phyloP scores from a whole-genome alignment of 495 filamentous ascomycete species.

The Pseudotulostoma volvatum region DNA sequence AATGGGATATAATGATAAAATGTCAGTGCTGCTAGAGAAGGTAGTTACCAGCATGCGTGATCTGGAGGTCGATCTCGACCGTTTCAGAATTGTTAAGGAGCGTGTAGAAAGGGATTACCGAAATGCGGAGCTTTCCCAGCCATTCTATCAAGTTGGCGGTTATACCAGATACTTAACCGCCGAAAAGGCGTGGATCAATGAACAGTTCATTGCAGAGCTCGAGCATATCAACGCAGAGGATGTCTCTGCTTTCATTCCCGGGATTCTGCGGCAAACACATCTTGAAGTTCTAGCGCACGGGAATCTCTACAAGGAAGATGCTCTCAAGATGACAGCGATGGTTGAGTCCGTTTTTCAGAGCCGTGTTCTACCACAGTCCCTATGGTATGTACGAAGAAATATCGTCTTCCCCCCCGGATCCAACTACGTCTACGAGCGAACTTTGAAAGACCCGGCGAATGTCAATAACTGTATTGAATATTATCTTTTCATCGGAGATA shows the following conservation, averaged over 20 bases:
- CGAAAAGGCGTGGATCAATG: constrained; percentile 63
- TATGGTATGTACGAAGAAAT: constrained; percentile 66
- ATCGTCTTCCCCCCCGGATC: constrained; percentile 62
- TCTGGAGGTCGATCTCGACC: constrained; percentile 61
- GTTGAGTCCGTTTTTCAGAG: constrained; percentile 69
- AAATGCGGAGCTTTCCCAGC: constrained; percentile 75
- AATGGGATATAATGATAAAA: constrained; percentile 90
- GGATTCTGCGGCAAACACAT: constrained; percentile 67
- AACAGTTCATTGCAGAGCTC: constrained; percentile 66
- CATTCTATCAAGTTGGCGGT: constrained; percentile 81
- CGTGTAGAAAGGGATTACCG: constrained; percentile 54
- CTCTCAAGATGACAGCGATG: constrained; percentile 67
- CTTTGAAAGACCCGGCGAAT: constrained; percentile 75
- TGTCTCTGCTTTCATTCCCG: constrained; percentile 60
- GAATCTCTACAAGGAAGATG: constrained; percentile 93
- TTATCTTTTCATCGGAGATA: constrained; percentile 61
- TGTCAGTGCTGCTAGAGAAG: constrained; percentile 80
- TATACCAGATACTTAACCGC: constrained; percentile 63
- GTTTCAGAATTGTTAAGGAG: constrained; percentile 88
- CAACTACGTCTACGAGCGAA: constrained; percentile 67
- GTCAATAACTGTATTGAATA: constrained; percentile 97
- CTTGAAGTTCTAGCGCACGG: constrained; percentile 82
- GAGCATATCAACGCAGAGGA: constrained; percentile 56
- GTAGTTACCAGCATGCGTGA: constrained; percentile 77
- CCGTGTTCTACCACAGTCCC: constrained; percentile 51